Percentiles rank a stretch among this genome's conserved stretches.
These are phyloP conservation scores for Cynara cardunculus DNA, from an alignment of 129 eudicot genomes.

Conservation along the genomic window DNA sequence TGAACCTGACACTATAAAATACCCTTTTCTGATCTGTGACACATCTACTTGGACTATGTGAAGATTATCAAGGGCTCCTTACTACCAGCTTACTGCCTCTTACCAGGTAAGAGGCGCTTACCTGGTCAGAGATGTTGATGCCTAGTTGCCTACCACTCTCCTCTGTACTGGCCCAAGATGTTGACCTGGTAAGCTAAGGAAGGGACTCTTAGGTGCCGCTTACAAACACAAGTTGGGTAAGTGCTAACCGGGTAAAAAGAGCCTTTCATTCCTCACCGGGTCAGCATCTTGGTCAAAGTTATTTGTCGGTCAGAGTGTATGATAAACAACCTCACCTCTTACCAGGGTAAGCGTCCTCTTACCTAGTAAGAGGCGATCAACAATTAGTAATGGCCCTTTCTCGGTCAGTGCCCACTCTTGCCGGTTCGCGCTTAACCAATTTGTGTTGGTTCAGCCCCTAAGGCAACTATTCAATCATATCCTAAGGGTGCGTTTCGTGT, in stretches of 20 bases:
- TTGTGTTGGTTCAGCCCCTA: no score
- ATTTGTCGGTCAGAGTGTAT: no score
- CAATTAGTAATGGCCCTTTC: no score
- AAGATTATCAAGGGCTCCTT: neutral
- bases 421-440: no score
- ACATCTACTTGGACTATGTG: neutral
- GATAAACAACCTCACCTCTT: no score
- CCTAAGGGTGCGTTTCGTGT: no score
- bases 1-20: neutral
- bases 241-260: neutral
- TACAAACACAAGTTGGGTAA: neutral
- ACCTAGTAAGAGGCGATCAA: no score
- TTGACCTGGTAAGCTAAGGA: neutral
- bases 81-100: neutral
- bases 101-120: neutral
- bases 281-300: neutral
- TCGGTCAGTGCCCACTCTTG: no score
- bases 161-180: neutral
- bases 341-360: no score
- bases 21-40: neutral
- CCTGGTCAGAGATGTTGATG: neutral
- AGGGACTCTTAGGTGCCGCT: neutral
- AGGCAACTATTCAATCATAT: no score
- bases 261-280: neutral
- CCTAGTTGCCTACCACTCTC: neutral